Percentiles rank a stretch among this genome's conserved stretches.
phyloP scores from a whole-genome alignment of 345 rosid species.

The Cochlearia excelsa region DNA sequence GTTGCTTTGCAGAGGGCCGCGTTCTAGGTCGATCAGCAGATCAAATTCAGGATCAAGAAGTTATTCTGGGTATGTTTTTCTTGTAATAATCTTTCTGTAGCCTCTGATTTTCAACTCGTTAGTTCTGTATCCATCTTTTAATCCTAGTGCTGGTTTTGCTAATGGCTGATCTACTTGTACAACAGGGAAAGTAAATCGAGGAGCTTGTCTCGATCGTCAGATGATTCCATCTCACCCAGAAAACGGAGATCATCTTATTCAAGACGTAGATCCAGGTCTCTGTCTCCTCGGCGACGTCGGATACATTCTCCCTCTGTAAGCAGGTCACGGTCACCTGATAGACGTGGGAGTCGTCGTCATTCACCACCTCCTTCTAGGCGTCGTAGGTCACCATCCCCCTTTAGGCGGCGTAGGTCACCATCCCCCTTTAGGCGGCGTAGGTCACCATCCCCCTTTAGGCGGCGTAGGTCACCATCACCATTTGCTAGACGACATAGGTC shows the following conservation, averaged over 20 bases:
- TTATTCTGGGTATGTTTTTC: constrained; percentile 50
- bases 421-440: constrained; percentile 38
- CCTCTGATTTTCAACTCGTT: constrained; percentile 4
- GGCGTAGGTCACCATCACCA: constrained; percentile 40
- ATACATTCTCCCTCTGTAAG: constrained; percentile 34
- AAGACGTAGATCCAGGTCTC: constrained; percentile 53
- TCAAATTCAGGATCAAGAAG: constrained; percentile 65
- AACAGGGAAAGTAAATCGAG: constrained; percentile 53
- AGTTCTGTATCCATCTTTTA: not conserved
- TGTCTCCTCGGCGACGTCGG: constrained; percentile 43
- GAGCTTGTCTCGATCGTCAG: constrained; percentile 70
- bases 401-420: constrained; percentile 45
- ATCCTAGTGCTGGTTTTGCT: constrained; percentile 15
- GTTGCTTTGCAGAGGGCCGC: constrained; percentile 48
- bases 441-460: constrained; percentile 37
- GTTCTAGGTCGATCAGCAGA: constrained; percentile 52
- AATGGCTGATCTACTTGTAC: constrained; percentile 18
- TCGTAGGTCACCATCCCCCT: constrained; percentile 41
- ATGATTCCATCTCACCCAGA: constrained; percentile 51
- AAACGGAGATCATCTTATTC: constrained; percentile 48
- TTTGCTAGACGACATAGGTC: constrained; percentile 35
- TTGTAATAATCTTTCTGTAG: not conserved
- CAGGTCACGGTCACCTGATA: constrained; percentile 40
- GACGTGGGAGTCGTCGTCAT: constrained; percentile 42
- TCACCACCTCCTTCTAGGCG: constrained; percentile 40